Percentiles rank a stretch among this genome's conserved stretches.
These are phyloP conservation scores for Allium sativum DNA, from an alignment of 106 monocot genomes.

Conservation along the genomic window DNA sequence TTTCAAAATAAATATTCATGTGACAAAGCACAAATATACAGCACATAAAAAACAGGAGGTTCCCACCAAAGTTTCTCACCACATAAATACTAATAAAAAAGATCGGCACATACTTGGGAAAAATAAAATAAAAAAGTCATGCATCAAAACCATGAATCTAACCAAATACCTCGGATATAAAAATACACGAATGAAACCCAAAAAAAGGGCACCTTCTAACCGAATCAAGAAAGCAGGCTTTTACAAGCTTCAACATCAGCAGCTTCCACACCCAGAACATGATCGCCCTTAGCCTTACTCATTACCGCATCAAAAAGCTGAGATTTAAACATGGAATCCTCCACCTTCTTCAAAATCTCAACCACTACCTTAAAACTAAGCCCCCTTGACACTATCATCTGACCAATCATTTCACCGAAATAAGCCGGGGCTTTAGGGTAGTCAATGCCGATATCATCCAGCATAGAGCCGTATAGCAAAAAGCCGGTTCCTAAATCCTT, in stretches of 20 bases:
- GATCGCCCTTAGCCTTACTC: constrained; percentile 9
- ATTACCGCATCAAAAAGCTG: constrained; percentile 11
- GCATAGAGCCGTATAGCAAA: constrained; percentile 47
- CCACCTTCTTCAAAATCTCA: constrained; percentile 47
- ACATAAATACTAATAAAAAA: neutral
- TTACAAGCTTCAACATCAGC: constrained; percentile 18
- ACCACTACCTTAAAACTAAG: constrained; percentile 50
- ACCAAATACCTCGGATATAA: neutral
- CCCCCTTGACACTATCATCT: constrained; percentile 35
- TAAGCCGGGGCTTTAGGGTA: constrained; percentile 58
- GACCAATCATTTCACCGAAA: constrained; percentile 64
- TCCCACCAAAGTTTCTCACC: constrained; percentile 10
- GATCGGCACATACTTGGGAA: neutral
- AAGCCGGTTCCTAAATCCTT: constrained; percentile 55
- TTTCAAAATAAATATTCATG: constrained; percentile 17
- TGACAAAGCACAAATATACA: constrained; percentile 21
- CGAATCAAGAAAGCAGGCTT: constrained; percentile 19
- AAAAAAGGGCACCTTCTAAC: neutral
- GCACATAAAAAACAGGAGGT: constrained; percentile 13
- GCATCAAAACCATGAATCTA: constrained; percentile 6
- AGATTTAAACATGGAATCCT: constrained; percentile 10
- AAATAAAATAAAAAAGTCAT: neutral
- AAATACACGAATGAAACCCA: neutral
- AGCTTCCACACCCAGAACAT: constrained; percentile 10
- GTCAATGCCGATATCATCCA: constrained; percentile 83